A percentile compares a stretch with the other conserved stretches of the same genome.
phyloP scores from a whole-genome alignment of 805 yeast genomes.

The Candida boleticola region DNA sequence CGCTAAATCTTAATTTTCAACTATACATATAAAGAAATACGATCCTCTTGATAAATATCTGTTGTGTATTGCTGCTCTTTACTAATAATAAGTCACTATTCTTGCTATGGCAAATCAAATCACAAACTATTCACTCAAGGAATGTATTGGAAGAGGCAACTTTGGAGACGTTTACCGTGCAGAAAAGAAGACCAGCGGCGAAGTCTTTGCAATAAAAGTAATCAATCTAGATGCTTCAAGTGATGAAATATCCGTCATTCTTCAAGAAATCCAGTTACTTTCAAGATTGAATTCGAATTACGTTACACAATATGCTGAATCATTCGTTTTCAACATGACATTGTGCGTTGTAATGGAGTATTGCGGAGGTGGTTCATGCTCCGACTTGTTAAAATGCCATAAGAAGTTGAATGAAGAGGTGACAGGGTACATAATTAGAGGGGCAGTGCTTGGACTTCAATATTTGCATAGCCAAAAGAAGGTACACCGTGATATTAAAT shows the following conservation, averaged over 20 bases:
- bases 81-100: no score
- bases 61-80: no score
- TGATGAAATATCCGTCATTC: conserved; percentile 68
- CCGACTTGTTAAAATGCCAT: conserved; percentile 62
- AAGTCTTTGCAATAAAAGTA: conserved; percentile 79
- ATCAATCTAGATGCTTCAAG: conserved; percentile 75
- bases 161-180: conserved; percentile 87
- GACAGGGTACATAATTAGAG: conserved; percentile 60
- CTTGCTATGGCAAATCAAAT: background rate
- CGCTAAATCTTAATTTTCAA: no score
- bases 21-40: no score
- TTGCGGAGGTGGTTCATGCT: conserved; percentile 93
- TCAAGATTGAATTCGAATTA: conserved; percentile 62
- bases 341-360: conserved; percentile 94
- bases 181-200: conserved; percentile 29
- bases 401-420: conserved; percentile 56
- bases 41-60: no score
- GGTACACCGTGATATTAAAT: conserved; percentile 88
- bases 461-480: conserved; percentile 74
- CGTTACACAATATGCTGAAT: conserved; percentile 61
- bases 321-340: conserved; percentile 60
- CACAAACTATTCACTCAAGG: conserved; percentile 16
- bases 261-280: conserved; percentile 77
- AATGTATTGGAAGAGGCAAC: conserved; percentile 78
- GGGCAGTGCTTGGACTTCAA: conserved; percentile 65